phyloP scores from a whole-genome alignment of 2,329 filamentous ascomycete genomes.

The Diaporthe batatas region DNA sequence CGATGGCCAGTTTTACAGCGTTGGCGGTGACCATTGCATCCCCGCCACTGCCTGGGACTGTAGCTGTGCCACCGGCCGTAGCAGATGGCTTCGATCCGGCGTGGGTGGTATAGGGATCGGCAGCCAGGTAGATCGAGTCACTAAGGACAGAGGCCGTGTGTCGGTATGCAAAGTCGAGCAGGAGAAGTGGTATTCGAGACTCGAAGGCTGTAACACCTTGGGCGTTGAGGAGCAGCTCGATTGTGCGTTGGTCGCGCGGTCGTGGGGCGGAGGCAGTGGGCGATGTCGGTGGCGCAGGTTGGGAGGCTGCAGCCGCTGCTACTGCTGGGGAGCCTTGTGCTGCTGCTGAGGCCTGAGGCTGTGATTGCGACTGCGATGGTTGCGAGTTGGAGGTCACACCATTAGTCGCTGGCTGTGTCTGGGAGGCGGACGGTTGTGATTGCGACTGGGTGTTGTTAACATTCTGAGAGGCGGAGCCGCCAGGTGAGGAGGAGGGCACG shows the following conservation, averaged over 20 bases:
- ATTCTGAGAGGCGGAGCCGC: slow-evolving; percentile 48
- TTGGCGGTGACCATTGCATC: slow-evolving; percentile 73
- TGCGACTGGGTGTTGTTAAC: slow-evolving; percentile 43
- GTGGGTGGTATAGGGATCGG: slow-evolving; percentile 75
- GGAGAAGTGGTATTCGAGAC: slow-evolving; percentile 83
- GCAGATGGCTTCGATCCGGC: slow-evolving; percentile 66
- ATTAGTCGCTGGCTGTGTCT: slow-evolving; percentile 49
- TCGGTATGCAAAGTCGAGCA: slow-evolving; percentile 89
- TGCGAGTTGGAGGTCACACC: slow-evolving; percentile 37
- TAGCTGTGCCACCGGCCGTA: slow-evolving; percentile 62
- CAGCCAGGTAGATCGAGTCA: slow-evolving; percentile 77
- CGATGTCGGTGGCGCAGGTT: slow-evolving; percentile 47
- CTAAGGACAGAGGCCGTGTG: slow-evolving; percentile 80
- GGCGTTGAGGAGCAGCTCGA: slow-evolving; percentile 83
- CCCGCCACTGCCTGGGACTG: slow-evolving; percentile 57
- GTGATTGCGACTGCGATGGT: slow-evolving; percentile 47
- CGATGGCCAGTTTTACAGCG: slow-evolving; percentile 80
- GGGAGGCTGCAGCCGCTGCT: slow-evolving; percentile 43
- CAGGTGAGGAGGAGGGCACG: slow-evolving; percentile 56
- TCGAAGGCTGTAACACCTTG: slow-evolving; percentile 86
- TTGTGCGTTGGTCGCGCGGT: slow-evolving; percentile 82
- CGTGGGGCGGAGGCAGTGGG: slow-evolving; percentile 63
- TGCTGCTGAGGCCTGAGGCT: slow-evolving; percentile 46
- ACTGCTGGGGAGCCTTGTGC: slow-evolving; percentile 42
- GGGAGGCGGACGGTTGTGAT: slow-evolving; percentile 38